Conservation (phyloP, 805 yeast genomes). For the Suhomyces sp. region DNA sequence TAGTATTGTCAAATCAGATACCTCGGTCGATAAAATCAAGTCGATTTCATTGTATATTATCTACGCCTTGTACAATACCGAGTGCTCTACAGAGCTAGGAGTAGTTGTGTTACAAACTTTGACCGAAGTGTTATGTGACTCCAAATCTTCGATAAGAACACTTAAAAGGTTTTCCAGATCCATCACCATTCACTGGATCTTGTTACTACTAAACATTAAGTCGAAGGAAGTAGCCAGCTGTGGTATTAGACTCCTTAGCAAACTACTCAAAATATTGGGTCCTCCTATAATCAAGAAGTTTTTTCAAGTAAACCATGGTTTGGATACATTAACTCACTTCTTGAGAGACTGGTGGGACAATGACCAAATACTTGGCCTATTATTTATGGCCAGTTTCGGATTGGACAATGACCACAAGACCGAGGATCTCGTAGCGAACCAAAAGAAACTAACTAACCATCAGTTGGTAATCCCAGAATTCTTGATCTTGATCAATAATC, state of each 20-base stretch:
- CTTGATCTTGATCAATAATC: constrained; percentile 31
- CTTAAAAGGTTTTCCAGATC: constrained; percentile 48
- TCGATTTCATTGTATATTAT: constrained; percentile 47
- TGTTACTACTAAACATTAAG: constrained; percentile 46
- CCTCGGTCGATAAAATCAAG: constrained; percentile 54
- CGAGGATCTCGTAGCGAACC: neutral
- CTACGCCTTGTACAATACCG: constrained; percentile 47
- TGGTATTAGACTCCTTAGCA: constrained; percentile 48
- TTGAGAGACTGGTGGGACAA: constrained; percentile 49
- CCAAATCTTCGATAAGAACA: constrained; percentile 34
- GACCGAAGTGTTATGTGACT: constrained; percentile 42
- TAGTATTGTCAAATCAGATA: constrained; percentile 33
- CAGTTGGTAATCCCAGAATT: constrained; percentile 46
- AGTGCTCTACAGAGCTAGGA: constrained; percentile 37
- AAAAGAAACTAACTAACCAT: constrained; percentile 6
- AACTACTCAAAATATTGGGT: constrained; percentile 47
- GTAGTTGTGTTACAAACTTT: constrained; percentile 23
- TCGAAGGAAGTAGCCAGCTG: constrained; percentile 35
- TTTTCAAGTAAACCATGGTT: constrained; percentile 47
- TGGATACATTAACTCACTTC: constrained; percentile 44
- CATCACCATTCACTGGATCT: constrained; percentile 62
- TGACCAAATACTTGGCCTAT: constrained; percentile 39
- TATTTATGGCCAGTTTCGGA: constrained; percentile 49
- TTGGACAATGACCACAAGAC: constrained; percentile 18
- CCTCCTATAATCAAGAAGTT: constrained; percentile 48